Evolutionary conservation across 495 filamentous ascomycete genomes (phyloP), one percentile per base, ranked within the genome.

Genomic region (Neurospora discreta): DNA sequence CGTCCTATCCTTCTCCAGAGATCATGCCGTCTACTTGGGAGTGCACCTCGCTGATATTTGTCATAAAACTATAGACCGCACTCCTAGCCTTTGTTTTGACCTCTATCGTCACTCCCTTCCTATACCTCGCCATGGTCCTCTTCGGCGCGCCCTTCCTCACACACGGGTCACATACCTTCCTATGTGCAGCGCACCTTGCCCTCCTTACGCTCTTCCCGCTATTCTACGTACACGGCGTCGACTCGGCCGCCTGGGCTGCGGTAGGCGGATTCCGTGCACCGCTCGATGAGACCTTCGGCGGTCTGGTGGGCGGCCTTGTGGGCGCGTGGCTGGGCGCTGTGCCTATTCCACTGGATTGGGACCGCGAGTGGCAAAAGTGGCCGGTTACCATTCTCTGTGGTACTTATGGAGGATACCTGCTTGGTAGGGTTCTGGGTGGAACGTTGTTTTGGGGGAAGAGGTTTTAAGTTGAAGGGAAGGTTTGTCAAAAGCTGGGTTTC

Each of bases 331-430:
- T 91, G n/a, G 91, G 91, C 5, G 91, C 91, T 13, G 89, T 98
- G 41, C 96, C 96, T 1, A 98, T 99, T 78, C 96, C 95, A 23
- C 82, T 99, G 73, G 95, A 98, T 79, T 98, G 94, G 93, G 93
- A 84, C 77, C 89, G 95, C 26, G 94, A 97, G 74, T 99, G 95
- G 95, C 95, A 99, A 86, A 92, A 91, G 79, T 99, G 93, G 90
- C 95, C 95, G 3, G 91, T 98, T 40, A 98, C 95, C 0, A 92
- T 99, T 39, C 71, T 85, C 13, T 78, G 72, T 11, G 84, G 84
- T 2, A 20, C 83, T 39, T 85, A 83, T 68, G 78, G 72, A 0
- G 84, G 84, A 2, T 82, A 82, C 74, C 44, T 80, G 38, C 39
- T 79, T 0, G 82, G 83, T 0, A 80, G 79, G 73, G 65, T 78